Base-by-base conservation (phyloP, 2,329 filamentous ascomycete genomes). In the Bipolaris cookei region DNA sequence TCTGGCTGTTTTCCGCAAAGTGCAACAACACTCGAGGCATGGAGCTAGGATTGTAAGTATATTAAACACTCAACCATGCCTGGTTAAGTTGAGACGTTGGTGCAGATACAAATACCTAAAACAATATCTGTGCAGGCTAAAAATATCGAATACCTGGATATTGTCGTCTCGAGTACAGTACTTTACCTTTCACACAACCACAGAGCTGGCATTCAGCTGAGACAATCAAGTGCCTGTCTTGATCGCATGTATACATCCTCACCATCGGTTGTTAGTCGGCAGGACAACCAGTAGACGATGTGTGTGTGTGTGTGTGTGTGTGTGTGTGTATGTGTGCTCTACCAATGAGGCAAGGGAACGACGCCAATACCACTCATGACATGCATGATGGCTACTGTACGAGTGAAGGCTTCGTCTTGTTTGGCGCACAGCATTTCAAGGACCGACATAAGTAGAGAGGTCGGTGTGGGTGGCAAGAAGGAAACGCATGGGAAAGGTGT, bases 81-180 rank as follows among this genome's bases (percentile, higher is more conserved):
- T 32, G 38, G 39, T 65, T 56, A 62, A 68, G 43, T 47, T 70
- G 66, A 66, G 62, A 69, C 67, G 60, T 59, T 64, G 64, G 67
- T 59, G 48, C 46, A 28, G 30, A 8, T n/a, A 16, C 38, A 52
- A 49, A 38, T 41, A 23, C 8, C 32, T 16, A 25, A 48, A 21
- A 23, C 41, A 43, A 7, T 43, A 16, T 43, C 21, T 43, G 21
- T 21, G 52, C 57, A 56, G 57, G 51, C 57, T 53, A 21, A 42
- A 49, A 47, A 63, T 47, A 59, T 53, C 55, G 62, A 54, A 61
- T 65, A 42, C 57, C 56, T 21, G 54, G 21, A 60, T 53, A 54
- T 52, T 56, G 46, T 53, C 30, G 38, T 51, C 13, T 50, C 42
- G 52, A 35, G 43, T 57, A 61, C 46, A 28, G 25, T 28, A 28